Percentiles rank a stretch among this genome's conserved stretches.
These are phyloP conservation scores for Cladophialophora yegresii DNA, from an alignment of 2,329 filamentous ascomycete genomes.

Conservation along the genomic window DNA sequence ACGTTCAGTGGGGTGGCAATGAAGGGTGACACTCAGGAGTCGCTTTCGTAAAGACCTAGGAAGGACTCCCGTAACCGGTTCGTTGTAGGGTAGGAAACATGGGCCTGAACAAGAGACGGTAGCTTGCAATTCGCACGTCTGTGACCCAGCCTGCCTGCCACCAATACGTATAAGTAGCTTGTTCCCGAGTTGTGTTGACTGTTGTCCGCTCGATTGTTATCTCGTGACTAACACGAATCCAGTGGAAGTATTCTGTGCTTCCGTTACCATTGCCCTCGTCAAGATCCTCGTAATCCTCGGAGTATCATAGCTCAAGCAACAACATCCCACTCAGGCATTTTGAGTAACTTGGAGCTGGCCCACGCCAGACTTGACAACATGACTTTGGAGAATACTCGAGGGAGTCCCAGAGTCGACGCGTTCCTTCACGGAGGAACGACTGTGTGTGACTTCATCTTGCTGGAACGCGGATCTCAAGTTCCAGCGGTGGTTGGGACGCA, in stretches of 20 bases:
- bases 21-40: background rate
- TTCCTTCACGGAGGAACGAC: slow-evolving; percentile 20
- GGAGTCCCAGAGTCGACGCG: slow-evolving; percentile 14
- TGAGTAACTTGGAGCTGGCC: background rate
- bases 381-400: background rate
- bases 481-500: background rate
- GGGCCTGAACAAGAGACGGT: background rate
- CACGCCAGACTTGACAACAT: slow-evolving; percentile 1
- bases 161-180: slow-evolving; percentile 10
- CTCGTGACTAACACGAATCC: background rate
- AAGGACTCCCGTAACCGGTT: background rate
- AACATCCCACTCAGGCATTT: background rate
- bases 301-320: background rate
- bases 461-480: background rate
- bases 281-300: background rate
- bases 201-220: background rate
- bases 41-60: background rate
- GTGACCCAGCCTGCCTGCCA: background rate
- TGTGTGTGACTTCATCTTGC: slow-evolving; percentile 23
- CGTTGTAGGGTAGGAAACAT: background rate
- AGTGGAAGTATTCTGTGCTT: background rate
- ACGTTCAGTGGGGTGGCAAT: slow-evolving; percentile 4
- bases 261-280: background rate
- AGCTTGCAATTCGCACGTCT: background rate
- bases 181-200: background rate